Percentiles rank a stretch among this genome's conserved stretches.
These are phyloP conservation scores for Rhizophora apiculata DNA, from an alignment of 345 rosid genomes.

Conservation along the genomic window DNA sequence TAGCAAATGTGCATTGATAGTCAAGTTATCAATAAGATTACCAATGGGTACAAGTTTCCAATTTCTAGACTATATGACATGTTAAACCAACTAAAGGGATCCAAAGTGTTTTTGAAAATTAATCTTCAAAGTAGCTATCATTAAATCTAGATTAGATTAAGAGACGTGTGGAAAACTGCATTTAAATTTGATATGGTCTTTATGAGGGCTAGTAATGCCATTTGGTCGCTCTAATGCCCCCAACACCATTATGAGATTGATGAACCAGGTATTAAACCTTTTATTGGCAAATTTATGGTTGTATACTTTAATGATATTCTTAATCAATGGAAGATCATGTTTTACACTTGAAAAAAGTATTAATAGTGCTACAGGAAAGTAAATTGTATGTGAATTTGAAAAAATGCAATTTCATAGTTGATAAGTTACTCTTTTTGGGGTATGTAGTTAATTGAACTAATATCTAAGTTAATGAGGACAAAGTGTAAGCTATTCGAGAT, in stretches of 20 bases:
- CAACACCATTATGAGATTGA: conserved; percentile 1
- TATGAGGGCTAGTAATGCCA: neutral
- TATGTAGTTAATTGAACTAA: neutral
- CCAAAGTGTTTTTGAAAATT: neutral
- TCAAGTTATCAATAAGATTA: neutral
- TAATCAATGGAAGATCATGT: neutral
- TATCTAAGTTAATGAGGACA: neutral
- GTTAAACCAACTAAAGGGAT: neutral
- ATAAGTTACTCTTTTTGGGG: neutral
- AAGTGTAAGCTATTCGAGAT: neutral
- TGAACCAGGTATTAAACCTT: neutral
- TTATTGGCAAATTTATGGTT: neutral
- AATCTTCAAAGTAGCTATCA: neutral
- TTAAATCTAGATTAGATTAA: neutral
- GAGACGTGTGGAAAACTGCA: neutral
- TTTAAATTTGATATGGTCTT: neutral
- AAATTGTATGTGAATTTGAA: neutral
- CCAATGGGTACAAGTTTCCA: neutral
- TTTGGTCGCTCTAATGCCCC: neutral
- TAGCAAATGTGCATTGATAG: neutral
- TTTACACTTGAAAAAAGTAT: neutral
- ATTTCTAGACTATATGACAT: neutral
- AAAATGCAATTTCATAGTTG: neutral
- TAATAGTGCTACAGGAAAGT: neutral
- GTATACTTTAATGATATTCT: conserved; percentile 6